phyloP scores from a whole-genome alignment of 257 asterid genomes.

The Cynanchum wilfordii region DNA sequence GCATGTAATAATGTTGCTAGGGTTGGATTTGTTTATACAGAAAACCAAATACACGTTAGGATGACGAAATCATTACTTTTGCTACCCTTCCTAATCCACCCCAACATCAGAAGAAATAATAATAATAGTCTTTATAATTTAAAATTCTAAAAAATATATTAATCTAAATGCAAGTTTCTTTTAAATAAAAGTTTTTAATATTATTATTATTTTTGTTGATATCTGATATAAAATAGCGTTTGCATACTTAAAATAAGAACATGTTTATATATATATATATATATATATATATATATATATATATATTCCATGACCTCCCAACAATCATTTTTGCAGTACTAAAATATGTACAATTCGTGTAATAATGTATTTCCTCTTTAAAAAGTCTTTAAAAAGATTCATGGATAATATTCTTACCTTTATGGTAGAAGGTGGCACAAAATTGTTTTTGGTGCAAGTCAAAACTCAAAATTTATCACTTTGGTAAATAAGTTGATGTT shows the following conservation, averaged over 20 bases:
- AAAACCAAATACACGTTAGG: not conserved
- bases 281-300: not conserved
- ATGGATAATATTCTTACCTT: not conserved
- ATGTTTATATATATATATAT: not conserved
- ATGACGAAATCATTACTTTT: not conserved
- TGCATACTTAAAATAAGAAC: too few species aligned
- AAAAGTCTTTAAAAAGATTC: too few species aligned
- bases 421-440: too few species aligned
- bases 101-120: too few species aligned
- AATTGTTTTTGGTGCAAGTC: too few species aligned
- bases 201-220: too few species aligned
- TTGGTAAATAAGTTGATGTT: too few species aligned
- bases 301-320: not conserved
- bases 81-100: not conserved
- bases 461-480: too few species aligned
- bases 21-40: not conserved
- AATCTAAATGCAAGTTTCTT: not conserved
- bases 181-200: not conserved
- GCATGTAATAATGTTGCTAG: not conserved
- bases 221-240: not conserved
- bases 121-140: too few species aligned
- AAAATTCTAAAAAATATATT: not conserved
- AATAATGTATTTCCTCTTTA: not conserved
- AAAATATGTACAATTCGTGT: not conserved
- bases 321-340: not conserved